phyloP scores from a whole-genome alignment of 176 grass and related monocot species.

The Bromus sterilis region DNA sequence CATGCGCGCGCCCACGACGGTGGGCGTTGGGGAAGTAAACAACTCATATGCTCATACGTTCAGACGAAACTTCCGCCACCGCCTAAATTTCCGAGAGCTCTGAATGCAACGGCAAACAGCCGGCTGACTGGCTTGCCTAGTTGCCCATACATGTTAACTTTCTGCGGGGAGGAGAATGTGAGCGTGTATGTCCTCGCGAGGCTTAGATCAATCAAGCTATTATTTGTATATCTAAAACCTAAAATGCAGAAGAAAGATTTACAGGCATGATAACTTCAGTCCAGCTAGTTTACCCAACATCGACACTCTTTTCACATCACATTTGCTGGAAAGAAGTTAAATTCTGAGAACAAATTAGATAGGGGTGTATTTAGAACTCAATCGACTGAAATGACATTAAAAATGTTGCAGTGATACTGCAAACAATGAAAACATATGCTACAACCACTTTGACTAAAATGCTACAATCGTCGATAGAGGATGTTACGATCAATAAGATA shows the following conservation, averaged over 20 bases:
- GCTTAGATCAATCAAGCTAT: background rate
- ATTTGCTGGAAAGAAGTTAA: background rate
- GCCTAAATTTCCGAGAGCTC: constrained; percentile 29
- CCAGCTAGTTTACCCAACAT: background rate
- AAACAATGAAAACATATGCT: too few relatives aligned
- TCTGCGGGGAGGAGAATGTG: too few relatives aligned
- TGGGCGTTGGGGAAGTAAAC: constrained; percentile 34
- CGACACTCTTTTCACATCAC: background rate
- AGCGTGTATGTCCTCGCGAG: background rate
- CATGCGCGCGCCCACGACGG: constrained; percentile 32
- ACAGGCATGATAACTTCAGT: too few relatives aligned
- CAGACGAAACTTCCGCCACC: constrained; percentile 10
- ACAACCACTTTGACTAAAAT: too few relatives aligned
- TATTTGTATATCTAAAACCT: too few relatives aligned
- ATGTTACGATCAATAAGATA: too few relatives aligned
- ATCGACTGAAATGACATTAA: too few relatives aligned
- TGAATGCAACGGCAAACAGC: constrained; percentile 11
- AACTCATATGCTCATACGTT: constrained; percentile 11
- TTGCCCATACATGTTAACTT: too few relatives aligned
- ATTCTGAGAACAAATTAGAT: background rate
- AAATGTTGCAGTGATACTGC: too few relatives aligned
- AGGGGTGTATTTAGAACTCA: too few relatives aligned
- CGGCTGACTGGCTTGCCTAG: background rate
- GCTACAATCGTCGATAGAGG: too few relatives aligned
- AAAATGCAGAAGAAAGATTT: too few relatives aligned